phyloP scores from a whole-genome alignment of 2,329 filamentous ascomycete genomes.

The Lasiodiplodia gonubiensis region DNA sequence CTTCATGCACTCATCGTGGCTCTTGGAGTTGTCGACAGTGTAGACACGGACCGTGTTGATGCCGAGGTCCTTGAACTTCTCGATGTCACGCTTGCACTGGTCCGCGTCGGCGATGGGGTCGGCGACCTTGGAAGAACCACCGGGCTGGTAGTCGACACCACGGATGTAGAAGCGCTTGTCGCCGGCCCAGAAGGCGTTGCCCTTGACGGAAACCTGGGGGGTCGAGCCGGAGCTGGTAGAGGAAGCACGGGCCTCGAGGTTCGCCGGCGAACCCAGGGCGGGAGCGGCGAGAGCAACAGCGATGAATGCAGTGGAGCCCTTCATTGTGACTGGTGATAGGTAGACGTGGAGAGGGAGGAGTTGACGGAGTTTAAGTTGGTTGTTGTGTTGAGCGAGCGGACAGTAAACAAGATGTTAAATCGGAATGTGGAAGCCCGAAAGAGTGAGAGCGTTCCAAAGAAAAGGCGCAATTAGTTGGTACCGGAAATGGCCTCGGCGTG shows the following conservation, averaged over 20 bases:
- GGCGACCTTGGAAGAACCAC: constrained; percentile 64
- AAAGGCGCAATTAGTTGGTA: constrained; percentile 24
- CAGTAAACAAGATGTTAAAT: constrained; percentile 6
- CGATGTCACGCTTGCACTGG: constrained; percentile 79
- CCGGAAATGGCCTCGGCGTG: constrained; percentile 10
- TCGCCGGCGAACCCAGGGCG: constrained; percentile 51
- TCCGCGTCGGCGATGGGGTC: constrained; percentile 77
- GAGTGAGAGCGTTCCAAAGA: constrained; percentile 29
- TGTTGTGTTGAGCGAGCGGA: constrained; percentile 18
- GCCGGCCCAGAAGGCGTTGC: constrained; percentile 70
- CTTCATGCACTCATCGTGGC: constrained; percentile 87
- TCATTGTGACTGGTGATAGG: constrained; percentile 53
- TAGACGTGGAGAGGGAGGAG: neutral
- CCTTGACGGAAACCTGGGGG: constrained; percentile 65
- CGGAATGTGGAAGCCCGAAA: constrained; percentile 27
- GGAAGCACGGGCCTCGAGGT: constrained; percentile 41
- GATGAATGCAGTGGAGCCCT: constrained; percentile 56
- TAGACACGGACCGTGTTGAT: constrained; percentile 94
- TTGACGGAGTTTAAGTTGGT: neutral
- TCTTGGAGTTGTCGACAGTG: constrained; percentile 82
- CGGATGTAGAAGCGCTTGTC: constrained; percentile 65
- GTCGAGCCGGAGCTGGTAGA: constrained; percentile 51
- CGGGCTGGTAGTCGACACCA: constrained; percentile 70
- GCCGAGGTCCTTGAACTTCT: constrained; percentile 81
- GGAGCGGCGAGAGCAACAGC: constrained; percentile 54